Conservation (phyloP, 805 yeast species). For the Starmerella apicola region DNA sequence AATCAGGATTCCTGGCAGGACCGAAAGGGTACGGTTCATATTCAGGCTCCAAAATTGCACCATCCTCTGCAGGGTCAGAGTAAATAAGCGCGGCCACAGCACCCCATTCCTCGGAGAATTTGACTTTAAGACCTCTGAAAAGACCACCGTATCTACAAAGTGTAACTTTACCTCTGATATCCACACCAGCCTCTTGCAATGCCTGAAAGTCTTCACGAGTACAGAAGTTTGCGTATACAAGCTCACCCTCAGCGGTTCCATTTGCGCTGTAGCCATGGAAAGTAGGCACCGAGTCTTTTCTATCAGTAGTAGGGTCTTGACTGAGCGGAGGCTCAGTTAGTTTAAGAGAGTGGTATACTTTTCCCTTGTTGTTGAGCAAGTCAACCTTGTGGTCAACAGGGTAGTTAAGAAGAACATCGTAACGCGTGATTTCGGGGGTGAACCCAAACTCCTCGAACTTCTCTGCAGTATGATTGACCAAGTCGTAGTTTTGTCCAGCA, state of each 20-base stretch:
- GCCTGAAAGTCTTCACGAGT: slow-evolving; percentile 44
- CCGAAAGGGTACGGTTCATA: slow-evolving; percentile 60
- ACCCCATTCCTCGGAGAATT: slow-evolving; percentile 62
- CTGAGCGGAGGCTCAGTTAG: slow-evolving; percentile 40
- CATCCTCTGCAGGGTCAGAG: slow-evolving; percentile 56
- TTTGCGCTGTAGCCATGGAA: slow-evolving; percentile 67
- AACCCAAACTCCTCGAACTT: slow-evolving; percentile 53
- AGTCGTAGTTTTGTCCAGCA: slow-evolving; percentile 29
- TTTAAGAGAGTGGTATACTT: slow-evolving; percentile 39
- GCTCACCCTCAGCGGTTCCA: slow-evolving; percentile 59
- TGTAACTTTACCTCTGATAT: slow-evolving; percentile 46
- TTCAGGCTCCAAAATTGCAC: slow-evolving; percentile 36
- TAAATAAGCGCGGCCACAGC: slow-evolving; percentile 55
- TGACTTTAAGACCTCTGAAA: slow-evolving; percentile 63
- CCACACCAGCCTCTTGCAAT: slow-evolving; percentile 37
- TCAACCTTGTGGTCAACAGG: slow-evolving; percentile 45
- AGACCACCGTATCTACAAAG: slow-evolving; percentile 54
- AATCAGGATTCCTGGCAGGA: slow-evolving; percentile 62
- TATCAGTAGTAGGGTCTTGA: slow-evolving; percentile 39
- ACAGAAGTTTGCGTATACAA: slow-evolving; percentile 61
- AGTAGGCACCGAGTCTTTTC: slow-evolving; percentile 47
- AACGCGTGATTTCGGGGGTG: slow-evolving; percentile 40
- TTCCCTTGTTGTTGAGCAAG: slow-evolving; percentile 28
- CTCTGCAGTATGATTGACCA: slow-evolving; percentile 43
- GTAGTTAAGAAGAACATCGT: slow-evolving; percentile 50